Evolutionary conservation across 208 protist species (phyloP).

Genomic region (Kentomonas sorsogonicus): DNA sequence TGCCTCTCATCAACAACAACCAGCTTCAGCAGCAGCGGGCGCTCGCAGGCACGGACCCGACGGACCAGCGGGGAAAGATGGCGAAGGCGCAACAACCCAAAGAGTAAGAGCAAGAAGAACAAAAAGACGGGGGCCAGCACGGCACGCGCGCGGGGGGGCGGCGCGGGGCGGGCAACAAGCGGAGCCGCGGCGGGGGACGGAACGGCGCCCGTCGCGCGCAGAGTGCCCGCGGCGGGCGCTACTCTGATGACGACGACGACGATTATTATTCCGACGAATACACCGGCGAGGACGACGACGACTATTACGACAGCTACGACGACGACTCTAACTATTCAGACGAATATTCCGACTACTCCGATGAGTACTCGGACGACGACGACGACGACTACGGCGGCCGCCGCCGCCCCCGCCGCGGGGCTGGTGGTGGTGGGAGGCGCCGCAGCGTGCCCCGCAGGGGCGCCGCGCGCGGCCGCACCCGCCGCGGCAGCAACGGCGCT

Average conservation of each 20-base stretch:
- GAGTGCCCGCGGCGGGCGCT: slow-evolving; percentile 3
- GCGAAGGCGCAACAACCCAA: not conserved
- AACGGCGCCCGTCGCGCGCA: slow-evolving; percentile 1
- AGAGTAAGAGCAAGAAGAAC: slow-evolving; percentile 3
- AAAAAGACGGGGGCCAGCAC: not conserved
- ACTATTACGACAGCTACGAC: slow-evolving; percentile 6
- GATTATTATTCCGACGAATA: slow-evolving; percentile 6
- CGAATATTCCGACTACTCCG: slow-evolving; percentile 8
- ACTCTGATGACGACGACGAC: slow-evolving; percentile 11
- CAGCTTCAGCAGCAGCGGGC: too few species aligned
- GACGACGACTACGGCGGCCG: not conserved
- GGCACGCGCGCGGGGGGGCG: not conserved
- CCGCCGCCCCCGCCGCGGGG: not conserved
- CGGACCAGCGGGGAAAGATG: not conserved
- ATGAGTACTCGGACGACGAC: slow-evolving; percentile 7
- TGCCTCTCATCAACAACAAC: too few species aligned
- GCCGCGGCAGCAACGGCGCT: not conserved
- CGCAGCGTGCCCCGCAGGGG: not conserved
- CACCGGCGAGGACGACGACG: slow-evolving; percentile 4
- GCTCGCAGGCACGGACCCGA: too few species aligned
- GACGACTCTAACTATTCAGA: slow-evolving; percentile 12
- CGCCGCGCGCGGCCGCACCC: not conserved
- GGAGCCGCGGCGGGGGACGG: not conserved
- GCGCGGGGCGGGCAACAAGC: not conserved
- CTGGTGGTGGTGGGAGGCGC: not conserved